Evolutionary conservation across 768 basidiomycete genomes (phyloP).

Genomic region (Lactifluus hygrophoroides): DNA sequence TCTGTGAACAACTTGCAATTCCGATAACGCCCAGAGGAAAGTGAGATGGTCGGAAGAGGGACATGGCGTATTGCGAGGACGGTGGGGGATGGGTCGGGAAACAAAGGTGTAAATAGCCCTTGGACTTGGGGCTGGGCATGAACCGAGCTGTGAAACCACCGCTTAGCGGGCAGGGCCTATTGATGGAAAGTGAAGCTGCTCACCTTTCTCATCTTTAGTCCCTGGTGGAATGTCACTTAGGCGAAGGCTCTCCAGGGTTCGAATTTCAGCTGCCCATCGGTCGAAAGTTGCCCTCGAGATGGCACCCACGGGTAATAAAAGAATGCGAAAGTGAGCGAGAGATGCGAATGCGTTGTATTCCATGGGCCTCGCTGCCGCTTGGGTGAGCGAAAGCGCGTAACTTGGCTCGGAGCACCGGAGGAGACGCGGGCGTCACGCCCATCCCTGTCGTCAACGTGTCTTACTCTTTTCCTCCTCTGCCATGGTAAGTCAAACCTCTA

Average conservation of each 20-base stretch:
- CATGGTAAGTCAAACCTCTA: constrained; percentile 6
- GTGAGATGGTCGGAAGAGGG: constrained; percentile 68
- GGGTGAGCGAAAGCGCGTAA: background rate
- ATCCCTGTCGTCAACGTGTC: background rate
- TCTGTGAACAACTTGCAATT: constrained; percentile 59
- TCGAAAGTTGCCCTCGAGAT: constrained; percentile 66
- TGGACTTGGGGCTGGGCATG: constrained; percentile 66
- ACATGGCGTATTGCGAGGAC: constrained; percentile 55
- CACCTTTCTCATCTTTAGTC: constrained; percentile 68
- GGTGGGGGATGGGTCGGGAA: constrained; percentile 71
- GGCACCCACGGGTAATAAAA: constrained; percentile 78
- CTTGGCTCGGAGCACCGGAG: too few relatives aligned
- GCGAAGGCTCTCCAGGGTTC: constrained; percentile 61
- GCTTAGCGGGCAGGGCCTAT: background rate
- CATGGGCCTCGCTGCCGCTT: constrained; percentile 34
- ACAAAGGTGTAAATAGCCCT: constrained; percentile 74
- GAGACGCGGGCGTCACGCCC: background rate
- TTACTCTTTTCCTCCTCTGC: background rate
- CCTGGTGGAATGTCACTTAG: constrained; percentile 80
- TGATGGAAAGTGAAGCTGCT: constrained; percentile 18
- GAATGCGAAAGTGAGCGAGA: constrained; percentile 75
- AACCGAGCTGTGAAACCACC: constrained; percentile 54
- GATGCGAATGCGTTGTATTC: constrained; percentile 68
- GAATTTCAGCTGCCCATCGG: constrained; percentile 64
- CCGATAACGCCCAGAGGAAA: constrained; percentile 88